These are phyloP conservation scores for Magnolia kwangsiensis DNA, from an alignment of 164 flowering plant genomes.

Conservation along the genomic window DNA sequence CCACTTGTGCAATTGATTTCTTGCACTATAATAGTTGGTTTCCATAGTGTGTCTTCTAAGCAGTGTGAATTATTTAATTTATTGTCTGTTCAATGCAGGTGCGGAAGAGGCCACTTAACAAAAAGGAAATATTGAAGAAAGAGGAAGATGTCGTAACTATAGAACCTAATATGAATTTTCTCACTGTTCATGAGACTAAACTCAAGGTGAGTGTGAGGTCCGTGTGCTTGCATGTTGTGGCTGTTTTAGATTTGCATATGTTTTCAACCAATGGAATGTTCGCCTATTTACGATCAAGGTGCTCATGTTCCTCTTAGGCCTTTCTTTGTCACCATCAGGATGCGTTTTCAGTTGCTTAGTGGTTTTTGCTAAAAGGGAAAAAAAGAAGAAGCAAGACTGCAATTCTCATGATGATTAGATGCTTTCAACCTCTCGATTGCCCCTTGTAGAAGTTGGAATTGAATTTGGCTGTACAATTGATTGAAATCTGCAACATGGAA, in stretches of 20 bases:
- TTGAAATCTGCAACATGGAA: background rate
- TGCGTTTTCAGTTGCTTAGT: background rate
- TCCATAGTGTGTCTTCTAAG: background rate
- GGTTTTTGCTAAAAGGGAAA: background rate
- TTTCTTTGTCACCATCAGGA: background rate
- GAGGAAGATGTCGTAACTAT: slow-evolving; percentile 79
- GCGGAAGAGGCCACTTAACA: slow-evolving; percentile 84
- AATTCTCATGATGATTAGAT: background rate
- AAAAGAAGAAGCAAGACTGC: background rate
- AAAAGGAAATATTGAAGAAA: slow-evolving; percentile 66
- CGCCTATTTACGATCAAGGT: too few species aligned
- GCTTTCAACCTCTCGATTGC: background rate
- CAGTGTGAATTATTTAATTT: background rate
- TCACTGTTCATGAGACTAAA: slow-evolving; percentile 88
- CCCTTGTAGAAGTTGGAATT: background rate
- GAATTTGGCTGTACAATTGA: background rate
- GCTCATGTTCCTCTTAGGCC: too few species aligned
- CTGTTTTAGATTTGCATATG: background rate
- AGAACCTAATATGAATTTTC: slow-evolving; percentile 46
- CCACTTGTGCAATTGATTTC: background rate
- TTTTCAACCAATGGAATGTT: background rate
- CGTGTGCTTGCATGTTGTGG: background rate
- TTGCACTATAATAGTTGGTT: background rate
- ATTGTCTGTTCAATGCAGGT: slow-evolving; percentile 45
- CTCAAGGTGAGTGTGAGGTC: slow-evolving; percentile 55